Evolutionary conservation across 2,329 filamentous ascomycete genomes (phyloP).

Genomic region (Davidsoniella neocaledoniae): DNA sequence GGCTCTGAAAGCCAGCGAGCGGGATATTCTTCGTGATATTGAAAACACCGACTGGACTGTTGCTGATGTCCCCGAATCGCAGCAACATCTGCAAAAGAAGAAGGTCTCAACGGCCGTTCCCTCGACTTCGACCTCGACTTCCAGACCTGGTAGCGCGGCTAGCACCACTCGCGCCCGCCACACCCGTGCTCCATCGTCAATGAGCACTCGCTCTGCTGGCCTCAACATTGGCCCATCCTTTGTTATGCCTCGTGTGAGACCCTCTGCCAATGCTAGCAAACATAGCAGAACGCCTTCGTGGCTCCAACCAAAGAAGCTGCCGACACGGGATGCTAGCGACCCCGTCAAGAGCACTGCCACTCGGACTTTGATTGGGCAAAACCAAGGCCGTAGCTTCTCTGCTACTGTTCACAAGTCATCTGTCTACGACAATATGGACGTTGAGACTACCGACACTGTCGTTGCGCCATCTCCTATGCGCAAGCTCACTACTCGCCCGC

Average conservation of each 20-base stretch:
- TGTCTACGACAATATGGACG: background rate
- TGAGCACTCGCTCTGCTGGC: constrained; percentile 8
- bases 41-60: constrained; percentile 46
- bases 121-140: constrained; percentile 16
- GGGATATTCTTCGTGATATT: constrained; percentile 49
- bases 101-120: background rate
- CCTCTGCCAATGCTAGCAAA: constrained; percentile 1
- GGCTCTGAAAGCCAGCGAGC: constrained; percentile 41
- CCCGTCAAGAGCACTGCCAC: constrained; percentile 36
- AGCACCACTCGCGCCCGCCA: constrained; percentile 5
- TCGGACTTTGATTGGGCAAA: constrained; percentile 71
- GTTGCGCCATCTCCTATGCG: constrained; percentile 5
- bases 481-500: constrained; percentile 24
- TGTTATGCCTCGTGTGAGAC: constrained; percentile 25
- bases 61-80: constrained; percentile 34
- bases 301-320: constrained; percentile 9
- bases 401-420: constrained; percentile 2
- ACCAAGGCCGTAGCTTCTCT: constrained; percentile 48
- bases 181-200: constrained; percentile 7
- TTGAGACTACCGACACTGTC: background rate
- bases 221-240: constrained; percentile 14
- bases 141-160: constrained; percentile 17
- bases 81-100: constrained; percentile 8
- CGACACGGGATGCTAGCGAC: constrained; percentile 8
- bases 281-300: constrained; percentile 8